A percentile compares a stretch with the other conserved stretches of the same genome.
Evolutionary conservation across 1,284 basidiomycete genomes (phyloP).

Genomic region (Macrocystidia cucumis): DNA sequence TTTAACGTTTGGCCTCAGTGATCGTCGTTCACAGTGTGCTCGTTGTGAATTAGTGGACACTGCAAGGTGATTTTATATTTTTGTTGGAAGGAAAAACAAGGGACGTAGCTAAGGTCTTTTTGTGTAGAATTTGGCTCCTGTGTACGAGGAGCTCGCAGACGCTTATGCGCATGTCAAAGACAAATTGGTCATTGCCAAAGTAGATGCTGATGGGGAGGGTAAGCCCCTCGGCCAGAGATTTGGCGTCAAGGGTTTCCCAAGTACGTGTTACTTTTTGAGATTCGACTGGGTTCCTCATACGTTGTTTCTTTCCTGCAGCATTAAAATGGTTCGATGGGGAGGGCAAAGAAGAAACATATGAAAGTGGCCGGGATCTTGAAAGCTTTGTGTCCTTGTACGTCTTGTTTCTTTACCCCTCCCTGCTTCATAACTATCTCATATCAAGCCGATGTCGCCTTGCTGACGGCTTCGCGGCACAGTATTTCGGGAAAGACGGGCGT

Average conservation of each 20-base stretch:
- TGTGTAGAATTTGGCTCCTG: slow-evolving; percentile 73
- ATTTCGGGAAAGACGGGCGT: slow-evolving; percentile 71
- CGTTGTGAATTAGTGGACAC: slow-evolving; percentile 49
- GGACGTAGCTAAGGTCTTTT: slow-evolving; percentile 3
- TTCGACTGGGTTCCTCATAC: background rate
- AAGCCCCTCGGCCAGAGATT: slow-evolving; percentile 66
- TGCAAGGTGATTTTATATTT: slow-evolving; percentile 53
- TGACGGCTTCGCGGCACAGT: slow-evolving; percentile 37
- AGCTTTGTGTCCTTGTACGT: slow-evolving; percentile 69
- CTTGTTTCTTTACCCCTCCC: slow-evolving; percentile 2
- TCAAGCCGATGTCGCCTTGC: slow-evolving; percentile 1
- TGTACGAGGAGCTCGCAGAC: slow-evolving; percentile 86
- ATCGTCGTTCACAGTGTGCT: background rate
- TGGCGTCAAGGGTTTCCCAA: slow-evolving; percentile 82
- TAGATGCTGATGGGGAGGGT: slow-evolving; percentile 87
- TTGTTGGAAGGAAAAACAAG: background rate
- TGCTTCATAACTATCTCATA: slow-evolving; percentile 1
- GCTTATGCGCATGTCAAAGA: slow-evolving; percentile 73
- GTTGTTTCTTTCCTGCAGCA: slow-evolving; percentile 36
- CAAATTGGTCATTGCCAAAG: slow-evolving; percentile 86
- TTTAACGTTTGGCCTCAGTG: slow-evolving; percentile 13
- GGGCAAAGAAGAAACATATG: slow-evolving; percentile 67
- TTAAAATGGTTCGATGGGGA: slow-evolving; percentile 84
- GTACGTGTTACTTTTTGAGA: slow-evolving; percentile 34
- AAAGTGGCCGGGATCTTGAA: slow-evolving; percentile 78